A percentile compares a stretch with the other conserved stretches of the same genome.
phyloP scores from a whole-genome alignment of 345 rosid genomes.

The Psidium friedrichsthalianum region DNA sequence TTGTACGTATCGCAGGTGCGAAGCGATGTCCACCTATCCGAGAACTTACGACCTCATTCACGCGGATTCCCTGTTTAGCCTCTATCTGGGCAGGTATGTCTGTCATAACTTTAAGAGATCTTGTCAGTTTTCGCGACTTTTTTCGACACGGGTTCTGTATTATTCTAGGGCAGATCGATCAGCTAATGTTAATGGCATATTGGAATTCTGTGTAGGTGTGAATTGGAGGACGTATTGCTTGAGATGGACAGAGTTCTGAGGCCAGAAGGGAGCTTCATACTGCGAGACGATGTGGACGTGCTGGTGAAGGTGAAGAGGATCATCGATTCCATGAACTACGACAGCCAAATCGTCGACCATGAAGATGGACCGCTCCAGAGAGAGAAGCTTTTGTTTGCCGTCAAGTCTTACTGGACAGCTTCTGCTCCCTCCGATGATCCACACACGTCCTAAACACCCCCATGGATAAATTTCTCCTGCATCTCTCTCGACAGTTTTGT shows the following conservation, averaged over 20 bases:
- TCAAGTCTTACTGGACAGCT: constrained; percentile 42
- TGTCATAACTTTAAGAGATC: neutral
- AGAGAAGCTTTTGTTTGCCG: constrained; percentile 54
- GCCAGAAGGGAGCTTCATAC: constrained; percentile 55
- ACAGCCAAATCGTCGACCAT: constrained; percentile 43
- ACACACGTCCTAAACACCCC: neutral
- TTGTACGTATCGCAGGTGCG: constrained; percentile 31
- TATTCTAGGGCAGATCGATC: neutral
- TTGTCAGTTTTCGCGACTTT: neutral
- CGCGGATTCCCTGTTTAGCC: constrained; percentile 45
- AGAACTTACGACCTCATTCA: constrained; percentile 60
- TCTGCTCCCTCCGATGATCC: neutral
- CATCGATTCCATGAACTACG: constrained; percentile 38
- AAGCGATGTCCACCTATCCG: constrained; percentile 73
- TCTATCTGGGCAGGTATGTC: constrained; percentile 37
- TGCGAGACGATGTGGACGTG: constrained; percentile 50
- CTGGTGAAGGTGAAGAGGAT: constrained; percentile 45
- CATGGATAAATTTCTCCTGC: neutral
- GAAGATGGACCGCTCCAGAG: constrained; percentile 53
- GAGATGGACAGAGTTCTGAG: constrained; percentile 65
- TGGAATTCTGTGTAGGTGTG: constrained; percentile 23
- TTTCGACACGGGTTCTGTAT: neutral
- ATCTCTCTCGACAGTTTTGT: neutral
- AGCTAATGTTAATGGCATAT: neutral
- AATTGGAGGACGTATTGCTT: constrained; percentile 37